Conservation (phyloP, 2,329 filamentous ascomycete species). For the Trichoderma koningii region DNA sequence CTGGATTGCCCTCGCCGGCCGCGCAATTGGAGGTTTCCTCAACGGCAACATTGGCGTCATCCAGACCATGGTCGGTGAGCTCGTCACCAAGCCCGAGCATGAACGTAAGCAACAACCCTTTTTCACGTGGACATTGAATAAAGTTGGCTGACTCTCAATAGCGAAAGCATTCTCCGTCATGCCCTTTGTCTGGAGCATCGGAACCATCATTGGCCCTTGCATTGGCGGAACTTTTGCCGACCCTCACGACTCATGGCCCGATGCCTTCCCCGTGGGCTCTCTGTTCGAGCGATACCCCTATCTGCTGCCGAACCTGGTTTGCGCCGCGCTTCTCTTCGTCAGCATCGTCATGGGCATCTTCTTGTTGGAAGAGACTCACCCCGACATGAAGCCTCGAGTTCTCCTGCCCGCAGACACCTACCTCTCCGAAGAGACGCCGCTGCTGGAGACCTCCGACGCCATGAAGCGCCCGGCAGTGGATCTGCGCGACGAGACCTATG, state of each 20-base stretch:
- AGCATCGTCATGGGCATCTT: slow-evolving; percentile 82
- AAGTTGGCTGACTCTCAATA: slow-evolving; percentile 38
- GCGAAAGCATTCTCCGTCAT: slow-evolving; percentile 86
- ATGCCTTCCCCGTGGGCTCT: slow-evolving; percentile 64
- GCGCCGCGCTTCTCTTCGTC: slow-evolving; percentile 71
- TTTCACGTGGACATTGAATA: slow-evolving; percentile 25
- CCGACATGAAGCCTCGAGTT: slow-evolving; percentile 67
- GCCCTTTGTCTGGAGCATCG: slow-evolving; percentile 92
- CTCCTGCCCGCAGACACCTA: slow-evolving; percentile 52
- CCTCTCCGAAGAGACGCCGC: slow-evolving; percentile 67
- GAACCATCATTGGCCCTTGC: slow-evolving; percentile 84
- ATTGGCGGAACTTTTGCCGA: slow-evolving; percentile 86
- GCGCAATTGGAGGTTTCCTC: slow-evolving; percentile 76
- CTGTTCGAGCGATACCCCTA: slow-evolving; percentile 82
- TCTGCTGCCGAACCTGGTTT: slow-evolving; percentile 85
- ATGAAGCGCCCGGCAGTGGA: slow-evolving; percentile 73
- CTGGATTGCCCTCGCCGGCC: slow-evolving; percentile 76
- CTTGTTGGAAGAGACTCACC: slow-evolving; percentile 85
- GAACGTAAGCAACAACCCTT: slow-evolving; percentile 63
- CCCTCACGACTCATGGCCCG: slow-evolving; percentile 73
- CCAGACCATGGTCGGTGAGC: slow-evolving; percentile 88
- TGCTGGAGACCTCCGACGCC: slow-evolving; percentile 74
- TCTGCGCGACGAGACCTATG: slow-evolving; percentile 76
- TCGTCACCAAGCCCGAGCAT: slow-evolving; percentile 80
- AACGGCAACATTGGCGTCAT: slow-evolving; percentile 93